Conservation (phyloP, 805 yeast genomes). For the Candida fluviatilis region DNA sequence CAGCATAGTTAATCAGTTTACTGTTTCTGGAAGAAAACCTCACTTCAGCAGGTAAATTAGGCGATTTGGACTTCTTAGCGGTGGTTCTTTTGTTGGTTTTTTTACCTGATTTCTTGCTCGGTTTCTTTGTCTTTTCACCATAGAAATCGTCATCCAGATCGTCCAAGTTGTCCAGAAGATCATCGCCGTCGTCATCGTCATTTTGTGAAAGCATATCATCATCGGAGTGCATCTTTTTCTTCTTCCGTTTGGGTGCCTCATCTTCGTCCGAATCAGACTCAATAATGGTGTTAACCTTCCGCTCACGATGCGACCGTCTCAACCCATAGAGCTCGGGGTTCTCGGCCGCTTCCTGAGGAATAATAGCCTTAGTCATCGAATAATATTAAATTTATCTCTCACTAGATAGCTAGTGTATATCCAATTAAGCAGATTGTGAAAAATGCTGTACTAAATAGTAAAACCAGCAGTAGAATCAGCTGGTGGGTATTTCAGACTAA, state of each 20-base stretch:
- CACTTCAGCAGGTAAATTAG: conserved; percentile 38
- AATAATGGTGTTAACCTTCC: conserved; percentile 31
- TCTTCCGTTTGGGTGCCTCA: conserved; percentile 22
- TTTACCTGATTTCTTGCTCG: conserved; percentile 5
- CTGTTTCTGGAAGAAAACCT: conserved; percentile 75
- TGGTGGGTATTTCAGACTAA: no score
- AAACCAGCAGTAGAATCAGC: no score
- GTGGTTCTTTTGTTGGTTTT: conserved; percentile 4
- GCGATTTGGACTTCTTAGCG: neutral
- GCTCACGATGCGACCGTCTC: conserved; percentile 68
- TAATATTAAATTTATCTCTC: no score
- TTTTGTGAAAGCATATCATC: conserved; percentile 11
- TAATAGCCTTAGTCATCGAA: conserved; percentile 27
- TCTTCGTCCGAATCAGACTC: conserved; percentile 36
- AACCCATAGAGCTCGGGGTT: conserved; percentile 84
- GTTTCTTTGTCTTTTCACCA: conserved; percentile 13
- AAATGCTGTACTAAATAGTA: no score
- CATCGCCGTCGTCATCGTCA: conserved; percentile 14
- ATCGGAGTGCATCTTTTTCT: conserved; percentile 17
- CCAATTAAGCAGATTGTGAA: no score
- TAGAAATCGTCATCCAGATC: conserved; percentile 15
- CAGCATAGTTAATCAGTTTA: conserved; percentile 68
- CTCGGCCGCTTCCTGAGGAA: conserved; percentile 53
- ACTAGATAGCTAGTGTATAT: no score
- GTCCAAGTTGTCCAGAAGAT: conserved; percentile 6